Conservation (phyloP, 495 filamentous ascomycete species). For the Hypoxylon fragiforme region DNA sequence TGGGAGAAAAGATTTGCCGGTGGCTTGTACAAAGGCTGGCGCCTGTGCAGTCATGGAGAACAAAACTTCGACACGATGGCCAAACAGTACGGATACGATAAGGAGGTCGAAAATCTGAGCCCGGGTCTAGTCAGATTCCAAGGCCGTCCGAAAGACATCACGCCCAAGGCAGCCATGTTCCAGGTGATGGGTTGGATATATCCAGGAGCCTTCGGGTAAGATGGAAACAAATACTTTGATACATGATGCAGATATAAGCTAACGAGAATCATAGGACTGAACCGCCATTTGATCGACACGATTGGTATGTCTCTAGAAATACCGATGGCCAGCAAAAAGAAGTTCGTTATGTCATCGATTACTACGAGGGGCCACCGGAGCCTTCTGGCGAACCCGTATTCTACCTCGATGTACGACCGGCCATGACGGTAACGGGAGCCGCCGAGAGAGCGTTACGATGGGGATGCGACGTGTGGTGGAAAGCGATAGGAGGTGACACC, state of each 20-base stretch:
- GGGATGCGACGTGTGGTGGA: constrained; percentile 93
- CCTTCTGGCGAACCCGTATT: constrained; percentile 93
- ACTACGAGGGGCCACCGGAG: constrained; percentile 87
- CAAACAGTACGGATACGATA: constrained; percentile 40
- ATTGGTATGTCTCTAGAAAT: constrained; percentile 86
- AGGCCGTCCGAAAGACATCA: constrained; percentile 83
- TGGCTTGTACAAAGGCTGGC: constrained; percentile 73
- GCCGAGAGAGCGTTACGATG: constrained; percentile 84
- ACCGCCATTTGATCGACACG: constrained; percentile 95
- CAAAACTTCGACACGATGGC: constrained; percentile 45
- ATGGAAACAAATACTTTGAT: neutral
- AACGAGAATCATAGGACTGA: constrained; percentile 55
- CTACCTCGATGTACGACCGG: constrained; percentile 94
- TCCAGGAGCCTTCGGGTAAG: constrained; percentile 76
- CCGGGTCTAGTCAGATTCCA: constrained; percentile 84
- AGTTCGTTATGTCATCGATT: constrained; percentile 96
- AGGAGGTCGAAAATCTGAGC: constrained; percentile 43
- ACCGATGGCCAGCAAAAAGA: constrained; percentile 65
- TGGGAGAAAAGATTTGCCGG: constrained; percentile 86
- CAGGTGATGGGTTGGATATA: constrained; percentile 76
- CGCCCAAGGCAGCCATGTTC: constrained; percentile 83
- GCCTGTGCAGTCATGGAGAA: constrained; percentile 74
- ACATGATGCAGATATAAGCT: constrained; percentile 1
- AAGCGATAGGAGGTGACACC: constrained; percentile 72
- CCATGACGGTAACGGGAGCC: constrained; percentile 81